A percentile compares a stretch with the other conserved stretches of the same genome.
phyloP scores from a whole-genome alignment of 441 rosid species.

The Populus trichocarpa region DNA sequence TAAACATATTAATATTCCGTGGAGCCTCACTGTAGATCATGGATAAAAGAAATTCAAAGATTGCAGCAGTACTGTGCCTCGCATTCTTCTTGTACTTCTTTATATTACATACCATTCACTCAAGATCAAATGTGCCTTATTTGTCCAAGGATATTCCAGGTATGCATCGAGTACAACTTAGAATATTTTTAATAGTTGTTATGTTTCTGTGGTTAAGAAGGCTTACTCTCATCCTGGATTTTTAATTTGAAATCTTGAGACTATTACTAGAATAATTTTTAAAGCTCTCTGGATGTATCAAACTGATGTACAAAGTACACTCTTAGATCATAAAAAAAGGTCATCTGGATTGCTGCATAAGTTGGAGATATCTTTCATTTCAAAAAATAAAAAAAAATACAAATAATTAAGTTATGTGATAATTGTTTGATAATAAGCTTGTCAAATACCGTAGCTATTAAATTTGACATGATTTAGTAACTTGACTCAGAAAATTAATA shows the following conservation, averaged over 20 bases:
- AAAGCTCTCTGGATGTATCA: no score
- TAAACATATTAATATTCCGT: not conserved
- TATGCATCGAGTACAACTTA: not conserved
- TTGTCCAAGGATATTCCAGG: not conserved
- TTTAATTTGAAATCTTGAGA: no score
- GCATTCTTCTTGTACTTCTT: not conserved
- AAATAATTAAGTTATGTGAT: no score
- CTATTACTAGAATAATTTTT: no score
- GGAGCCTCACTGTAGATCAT: not conserved
- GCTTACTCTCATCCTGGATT: no score
- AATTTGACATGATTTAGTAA: no score
- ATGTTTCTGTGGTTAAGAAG: not conserved
- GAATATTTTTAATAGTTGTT: not conserved
- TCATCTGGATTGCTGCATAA: no score
- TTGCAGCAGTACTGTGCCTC: not conserved
- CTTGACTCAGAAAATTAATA: fast-evolving
- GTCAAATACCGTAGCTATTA: no score
- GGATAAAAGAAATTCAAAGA: not conserved
- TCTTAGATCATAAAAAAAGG: no score
- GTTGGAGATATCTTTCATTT: no score
- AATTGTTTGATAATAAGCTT: no score
- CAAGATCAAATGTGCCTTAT: not conserved
- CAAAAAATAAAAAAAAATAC: fast-evolving
- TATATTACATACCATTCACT: not conserved
- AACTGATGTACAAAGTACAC: no score